phyloP scores from a whole-genome alignment of 129 eudicot genomes.

The Arctium lappa region DNA sequence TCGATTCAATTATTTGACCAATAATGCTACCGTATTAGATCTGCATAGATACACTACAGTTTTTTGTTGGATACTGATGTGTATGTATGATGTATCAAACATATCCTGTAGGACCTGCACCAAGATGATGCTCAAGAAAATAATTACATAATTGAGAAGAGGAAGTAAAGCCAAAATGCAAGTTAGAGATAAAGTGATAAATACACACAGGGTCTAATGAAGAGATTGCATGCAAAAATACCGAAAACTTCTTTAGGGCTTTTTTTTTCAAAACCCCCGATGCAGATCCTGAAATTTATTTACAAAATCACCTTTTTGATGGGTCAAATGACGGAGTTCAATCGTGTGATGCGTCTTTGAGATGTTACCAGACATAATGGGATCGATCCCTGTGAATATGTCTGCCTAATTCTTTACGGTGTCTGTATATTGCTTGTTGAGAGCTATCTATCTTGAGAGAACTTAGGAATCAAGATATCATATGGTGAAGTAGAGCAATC shows the following conservation, averaged over 20 bases:
- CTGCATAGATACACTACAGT: too few relatives aligned
- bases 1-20: too few relatives aligned
- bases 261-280: neutral
- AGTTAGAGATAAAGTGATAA: neutral
- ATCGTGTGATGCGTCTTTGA: conserved; percentile 14
- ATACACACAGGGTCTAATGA: neutral
- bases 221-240: neutral
- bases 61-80: too few relatives aligned
- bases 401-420: conserved; percentile 23
- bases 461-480: conserved; percentile 19
- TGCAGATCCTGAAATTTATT: conserved; percentile 5
- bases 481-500: conserved; percentile 33
- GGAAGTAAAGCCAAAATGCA: neutral
- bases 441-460: conserved; percentile 12
- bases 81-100: neutral
- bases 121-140: neutral
- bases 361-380: conserved; percentile 27
- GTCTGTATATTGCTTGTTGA: conserved; percentile 1
- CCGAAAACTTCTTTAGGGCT: neutral
- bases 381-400: conserved; percentile 11
- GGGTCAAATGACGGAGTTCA: neutral
- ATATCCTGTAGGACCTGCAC: neutral
- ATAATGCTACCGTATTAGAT: too few relatives aligned
- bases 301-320: conserved; percentile 20
- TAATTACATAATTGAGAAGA: neutral